phyloP scores from a whole-genome alignment of 495 filamentous ascomycete genomes.

The Talaromyces wortmannii region DNA sequence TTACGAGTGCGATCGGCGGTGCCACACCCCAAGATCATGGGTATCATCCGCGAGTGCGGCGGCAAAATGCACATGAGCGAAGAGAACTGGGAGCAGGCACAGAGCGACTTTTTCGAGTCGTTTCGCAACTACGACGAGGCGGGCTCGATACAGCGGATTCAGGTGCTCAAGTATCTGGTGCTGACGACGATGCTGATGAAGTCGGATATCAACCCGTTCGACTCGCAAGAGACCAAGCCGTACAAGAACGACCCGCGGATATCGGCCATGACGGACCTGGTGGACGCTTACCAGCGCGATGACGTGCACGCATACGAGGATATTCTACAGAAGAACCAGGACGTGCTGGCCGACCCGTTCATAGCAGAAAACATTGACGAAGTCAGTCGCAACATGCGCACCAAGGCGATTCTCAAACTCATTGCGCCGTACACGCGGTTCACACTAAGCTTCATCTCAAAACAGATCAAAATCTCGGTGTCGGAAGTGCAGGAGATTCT shows the following conservation, averaged over 20 bases:
- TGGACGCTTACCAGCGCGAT: constrained; percentile 92
- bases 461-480: constrained; percentile 75
- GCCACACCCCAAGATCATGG: constrained; percentile 97
- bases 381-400: constrained; percentile 96
- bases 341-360: constrained; percentile 86
- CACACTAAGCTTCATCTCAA: constrained; percentile 76
- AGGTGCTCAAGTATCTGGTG: constrained; percentile 95
- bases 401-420: constrained; percentile 87
- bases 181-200: constrained; percentile 98
- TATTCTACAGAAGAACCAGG: constrained; percentile 79
- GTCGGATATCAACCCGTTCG: constrained; percentile 98
- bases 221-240: constrained; percentile 98
- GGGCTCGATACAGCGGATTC: constrained; percentile 89
- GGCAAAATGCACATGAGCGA: constrained; percentile 99
- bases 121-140: constrained; percentile 99
- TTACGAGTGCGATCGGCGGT: constrained; percentile 90
- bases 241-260: constrained; percentile 95
- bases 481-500: constrained; percentile 89
- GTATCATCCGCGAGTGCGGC: constrained; percentile 95
- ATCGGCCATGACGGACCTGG: constrained; percentile 92
- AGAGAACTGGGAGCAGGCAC: constrained; percentile 97
- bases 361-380: constrained; percentile 99
- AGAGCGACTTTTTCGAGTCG: constrained; percentile 96
- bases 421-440: constrained; percentile 95
- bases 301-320: constrained; percentile 89